Conservation (phyloP, 2,329 filamentous ascomycete genomes). For the Fusarium sp. region DNA sequence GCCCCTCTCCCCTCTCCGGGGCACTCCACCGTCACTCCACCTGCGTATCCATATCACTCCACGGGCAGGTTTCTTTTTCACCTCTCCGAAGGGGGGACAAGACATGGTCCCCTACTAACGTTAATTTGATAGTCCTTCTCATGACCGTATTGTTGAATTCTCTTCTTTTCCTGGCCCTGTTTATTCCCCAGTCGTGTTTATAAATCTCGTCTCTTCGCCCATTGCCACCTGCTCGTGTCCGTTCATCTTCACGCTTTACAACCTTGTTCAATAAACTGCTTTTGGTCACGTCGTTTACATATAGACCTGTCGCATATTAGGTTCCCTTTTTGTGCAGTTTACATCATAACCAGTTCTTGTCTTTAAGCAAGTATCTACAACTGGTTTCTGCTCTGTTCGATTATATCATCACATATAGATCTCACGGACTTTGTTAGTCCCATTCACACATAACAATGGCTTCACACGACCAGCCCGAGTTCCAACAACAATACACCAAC, state of each 20-base stretch:
- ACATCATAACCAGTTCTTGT: not conserved
- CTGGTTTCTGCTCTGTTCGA: not conserved
- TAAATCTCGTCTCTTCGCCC: slow-evolving; percentile 43
- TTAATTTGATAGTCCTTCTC: slow-evolving; percentile 17
- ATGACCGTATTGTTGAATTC: slow-evolving; percentile 27
- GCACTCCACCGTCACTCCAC: slow-evolving; percentile 46
- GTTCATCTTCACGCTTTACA: slow-evolving; percentile 5
- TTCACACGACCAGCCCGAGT: slow-evolving; percentile 26
- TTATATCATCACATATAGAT: slow-evolving; percentile 6
- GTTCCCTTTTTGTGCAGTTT: slow-evolving; percentile 1
- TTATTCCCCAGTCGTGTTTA: slow-evolving; percentile 26
- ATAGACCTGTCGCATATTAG: slow-evolving; percentile 8
- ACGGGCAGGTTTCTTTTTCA: slow-evolving; percentile 2
- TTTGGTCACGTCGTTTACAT: not conserved
- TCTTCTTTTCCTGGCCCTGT: not conserved
- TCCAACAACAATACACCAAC: slow-evolving; percentile 22
- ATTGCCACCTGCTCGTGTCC: slow-evolving; percentile 10
- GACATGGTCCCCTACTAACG: slow-evolving; percentile 7
- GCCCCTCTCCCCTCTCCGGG: slow-evolving; percentile 22
- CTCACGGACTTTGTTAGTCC: slow-evolving; percentile 5
- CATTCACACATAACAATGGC: slow-evolving; percentile 34
- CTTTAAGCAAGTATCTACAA: not conserved
- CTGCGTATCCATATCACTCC: slow-evolving; percentile 36
- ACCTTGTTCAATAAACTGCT: not conserved
- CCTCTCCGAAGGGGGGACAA: not conserved